phyloP scores from a whole-genome alignment of 192 early-diverging fungal species.

The Coemansia sp. region DNA sequence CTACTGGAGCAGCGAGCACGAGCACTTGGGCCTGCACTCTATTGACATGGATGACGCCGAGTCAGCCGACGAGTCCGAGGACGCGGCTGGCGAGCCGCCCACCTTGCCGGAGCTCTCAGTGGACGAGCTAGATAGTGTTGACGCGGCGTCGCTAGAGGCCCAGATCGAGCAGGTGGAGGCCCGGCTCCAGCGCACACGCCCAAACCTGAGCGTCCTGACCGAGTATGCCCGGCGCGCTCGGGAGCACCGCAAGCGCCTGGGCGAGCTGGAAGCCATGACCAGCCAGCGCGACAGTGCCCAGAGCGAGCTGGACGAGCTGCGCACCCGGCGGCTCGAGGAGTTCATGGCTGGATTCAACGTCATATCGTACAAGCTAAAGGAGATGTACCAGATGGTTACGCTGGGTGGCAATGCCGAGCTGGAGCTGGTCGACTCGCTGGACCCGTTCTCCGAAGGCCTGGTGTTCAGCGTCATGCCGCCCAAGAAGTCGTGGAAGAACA shows the following conservation, averaged over 20 bases:
- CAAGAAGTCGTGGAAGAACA: constrained; percentile 99
- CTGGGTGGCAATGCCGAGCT: constrained; percentile 97
- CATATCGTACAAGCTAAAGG: constrained; percentile 93
- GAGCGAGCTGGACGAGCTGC: constrained; percentile 64
- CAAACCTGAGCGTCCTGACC: constrained; percentile 80
- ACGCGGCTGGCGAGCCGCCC: background rate
- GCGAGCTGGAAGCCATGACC: constrained; percentile 73
- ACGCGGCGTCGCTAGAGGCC: constrained; percentile 58
- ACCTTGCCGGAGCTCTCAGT: constrained; percentile 52
- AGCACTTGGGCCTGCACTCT: constrained; percentile 54
- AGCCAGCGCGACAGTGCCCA: constrained; percentile 67
- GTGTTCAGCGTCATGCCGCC: constrained; percentile 99
- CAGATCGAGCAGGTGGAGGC: constrained; percentile 72
- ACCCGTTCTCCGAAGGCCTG: constrained; percentile 98
- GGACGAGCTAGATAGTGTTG: constrained; percentile 60
- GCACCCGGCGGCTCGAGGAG: constrained; percentile 75
- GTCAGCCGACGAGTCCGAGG: constrained; percentile 45
- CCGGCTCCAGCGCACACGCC: constrained; percentile 50
- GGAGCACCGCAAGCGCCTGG: constrained; percentile 63
- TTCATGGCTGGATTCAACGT: constrained; percentile 94
- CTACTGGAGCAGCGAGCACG: constrained; percentile 54
- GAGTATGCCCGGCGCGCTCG: constrained; percentile 80
- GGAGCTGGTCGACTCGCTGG: constrained; percentile 90
- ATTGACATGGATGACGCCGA: constrained; percentile 45
- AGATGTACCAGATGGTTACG: constrained; percentile 99